Conservation (phyloP, 208 protist genomes). For the Leishmania amazonensis region DNA sequence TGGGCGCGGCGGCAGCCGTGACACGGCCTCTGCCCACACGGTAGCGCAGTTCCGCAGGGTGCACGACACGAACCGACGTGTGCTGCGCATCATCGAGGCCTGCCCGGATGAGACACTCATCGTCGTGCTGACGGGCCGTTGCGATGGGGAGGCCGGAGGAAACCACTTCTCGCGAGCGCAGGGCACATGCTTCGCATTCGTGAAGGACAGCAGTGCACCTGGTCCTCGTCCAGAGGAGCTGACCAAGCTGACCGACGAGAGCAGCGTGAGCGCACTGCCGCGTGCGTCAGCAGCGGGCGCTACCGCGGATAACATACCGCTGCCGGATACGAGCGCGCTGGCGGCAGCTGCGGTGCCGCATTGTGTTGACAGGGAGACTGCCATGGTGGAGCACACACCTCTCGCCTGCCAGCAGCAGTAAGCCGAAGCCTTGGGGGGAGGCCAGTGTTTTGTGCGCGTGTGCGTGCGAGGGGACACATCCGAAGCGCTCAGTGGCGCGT, state of each 20-base stretch:
- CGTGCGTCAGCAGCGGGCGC: neutral
- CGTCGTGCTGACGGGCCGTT: constrained; percentile 50
- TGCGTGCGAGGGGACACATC: neutral
- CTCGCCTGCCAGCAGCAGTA: constrained; percentile 52
- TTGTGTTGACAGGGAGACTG: neutral
- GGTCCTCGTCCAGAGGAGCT: constrained; percentile 42
- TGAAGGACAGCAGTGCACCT: constrained; percentile 65
- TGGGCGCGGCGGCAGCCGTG: neutral
- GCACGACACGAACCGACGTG: constrained; percentile 59
- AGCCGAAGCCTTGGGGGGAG: neutral
- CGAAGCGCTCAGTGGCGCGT: neutral
- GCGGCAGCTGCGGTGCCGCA: neutral
- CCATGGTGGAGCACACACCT: constrained; percentile 17
- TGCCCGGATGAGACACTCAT: constrained; percentile 75
- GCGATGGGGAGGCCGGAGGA: constrained; percentile 31
- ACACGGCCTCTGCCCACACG: constrained; percentile 19
- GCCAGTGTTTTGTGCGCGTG: neutral
- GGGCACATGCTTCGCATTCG: constrained; percentile 73
- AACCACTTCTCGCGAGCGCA: constrained; percentile 56
- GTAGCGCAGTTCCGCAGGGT: constrained; percentile 42
- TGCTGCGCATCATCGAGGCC: constrained; percentile 74
- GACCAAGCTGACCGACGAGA: neutral
- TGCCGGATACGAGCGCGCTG: neutral
- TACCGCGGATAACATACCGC: neutral
- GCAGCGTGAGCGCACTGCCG: neutral